A percentile compares a stretch with the other conserved stretches of the same genome.
Evolutionary conservation across 2,329 filamentous ascomycete species (phyloP).

Genomic region (Phyllosticta capitalensis): DNA sequence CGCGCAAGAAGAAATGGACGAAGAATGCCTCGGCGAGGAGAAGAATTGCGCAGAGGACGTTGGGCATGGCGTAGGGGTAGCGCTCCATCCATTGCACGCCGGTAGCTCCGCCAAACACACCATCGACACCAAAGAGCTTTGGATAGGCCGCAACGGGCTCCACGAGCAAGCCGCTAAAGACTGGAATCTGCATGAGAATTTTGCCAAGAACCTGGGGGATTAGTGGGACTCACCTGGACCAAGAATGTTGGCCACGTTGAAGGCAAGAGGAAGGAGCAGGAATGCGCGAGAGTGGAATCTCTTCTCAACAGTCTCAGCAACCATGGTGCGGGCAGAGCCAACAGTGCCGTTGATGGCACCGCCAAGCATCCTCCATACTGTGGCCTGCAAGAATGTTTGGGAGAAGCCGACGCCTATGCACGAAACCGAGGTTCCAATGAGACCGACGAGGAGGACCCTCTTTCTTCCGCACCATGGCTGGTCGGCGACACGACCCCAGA

Average conservation of each 20-base stretch:
- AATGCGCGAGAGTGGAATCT: conserved; percentile 33
- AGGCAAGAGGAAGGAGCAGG: conserved; percentile 30
- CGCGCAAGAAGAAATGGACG: conserved; percentile 52
- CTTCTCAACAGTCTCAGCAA: conserved; percentile 31
- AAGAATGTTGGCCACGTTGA: conserved; percentile 33
- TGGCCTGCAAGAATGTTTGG: conserved; percentile 30
- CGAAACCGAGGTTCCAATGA: conserved; percentile 29
- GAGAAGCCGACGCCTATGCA: conserved; percentile 33
- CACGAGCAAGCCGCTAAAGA: conserved; percentile 55
- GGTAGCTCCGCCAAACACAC: conserved; percentile 41
- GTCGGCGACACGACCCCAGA: conserved; percentile 34
- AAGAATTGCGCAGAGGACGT: conserved; percentile 49
- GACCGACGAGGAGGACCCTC: conserved; percentile 30
- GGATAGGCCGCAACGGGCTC: conserved; percentile 51
- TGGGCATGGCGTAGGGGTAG: conserved; percentile 56
- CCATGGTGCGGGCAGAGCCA: conserved; percentile 33
- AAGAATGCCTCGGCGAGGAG: conserved; percentile 44
- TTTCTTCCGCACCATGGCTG: conserved; percentile 36
- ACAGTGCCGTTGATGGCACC: conserved; percentile 34
- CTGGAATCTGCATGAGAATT: conserved; percentile 21
- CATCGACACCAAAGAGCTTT: conserved; percentile 46
- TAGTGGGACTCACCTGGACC: conserved; percentile 21
- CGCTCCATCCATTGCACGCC: conserved; percentile 51
- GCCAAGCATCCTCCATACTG: conserved; percentile 30
- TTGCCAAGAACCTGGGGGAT: neutral